Evolutionary conservation across 371 early-diverging fungal species (phyloP), one percentile per base, ranked within the genome.

Genomic region (Chytridium lagenaria): DNA sequence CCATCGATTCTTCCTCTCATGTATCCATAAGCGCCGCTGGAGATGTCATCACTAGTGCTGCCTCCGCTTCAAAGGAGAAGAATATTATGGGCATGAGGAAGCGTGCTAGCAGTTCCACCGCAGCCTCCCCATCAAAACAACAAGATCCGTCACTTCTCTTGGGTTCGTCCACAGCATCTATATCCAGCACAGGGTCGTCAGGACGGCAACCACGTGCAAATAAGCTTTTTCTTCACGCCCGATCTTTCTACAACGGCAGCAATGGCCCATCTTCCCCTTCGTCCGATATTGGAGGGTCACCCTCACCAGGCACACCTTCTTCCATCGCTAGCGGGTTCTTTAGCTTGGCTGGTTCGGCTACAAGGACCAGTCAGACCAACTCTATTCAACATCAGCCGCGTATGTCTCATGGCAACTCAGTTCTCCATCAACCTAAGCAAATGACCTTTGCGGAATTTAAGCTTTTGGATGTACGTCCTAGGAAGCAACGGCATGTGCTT

Each of bases 371-470:
- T 36, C 61, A 61, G 61, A 34, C 61, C 36, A 37, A 31, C 16
- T 61, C 61, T 15, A 37, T 61, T 26, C 31, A 61, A 34, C 16
- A 33, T 31, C 61, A 61, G 61, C 36, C 36, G 5, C 61, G 61
- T 5, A 16, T 16, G 16, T 31, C 61, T 31, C 31, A 61, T 16
- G 12, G 3, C 34, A 37, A 28, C 40, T 28, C 22, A 5, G 10
- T 44, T 2, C 26, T 44, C 30, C 12, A n/a, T 2, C 3, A 16
- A 15, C 36, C 61, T 51, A 10, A 37, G 19, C 30, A 67, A 12
- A 10, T 69, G 19, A 71, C 74, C 1, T 72, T 75, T 39, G 72
- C 75, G 15, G 74, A 78, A 67, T 78, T 78, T 66, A 55, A 72
- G 31, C 31, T 64, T 49, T 1, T 22, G 19, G 78, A 78, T 51